phyloP scores from a whole-genome alignment of 2,329 filamentous ascomycete genomes.

The Calycina marina region DNA sequence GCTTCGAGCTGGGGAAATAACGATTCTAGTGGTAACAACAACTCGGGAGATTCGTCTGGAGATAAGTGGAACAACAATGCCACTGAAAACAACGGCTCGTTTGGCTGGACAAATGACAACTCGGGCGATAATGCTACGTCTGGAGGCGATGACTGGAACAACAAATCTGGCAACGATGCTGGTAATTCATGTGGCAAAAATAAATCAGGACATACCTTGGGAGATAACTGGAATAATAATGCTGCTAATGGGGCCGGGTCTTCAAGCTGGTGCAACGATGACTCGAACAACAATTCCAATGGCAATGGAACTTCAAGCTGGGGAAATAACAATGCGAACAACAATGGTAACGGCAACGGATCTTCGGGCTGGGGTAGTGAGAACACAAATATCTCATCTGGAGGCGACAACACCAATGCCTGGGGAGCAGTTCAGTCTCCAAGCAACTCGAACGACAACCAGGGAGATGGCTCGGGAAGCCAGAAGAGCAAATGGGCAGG shows the following conservation, averaged over 20 bases:
- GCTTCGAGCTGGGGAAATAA: constrained; percentile 4
- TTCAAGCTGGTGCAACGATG: neutral
- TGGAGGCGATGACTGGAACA: neutral
- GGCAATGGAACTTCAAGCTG: neutral
- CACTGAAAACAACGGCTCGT: constrained; percentile 5
- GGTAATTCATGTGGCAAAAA: constrained; percentile 8
- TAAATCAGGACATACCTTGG: constrained; percentile 1
- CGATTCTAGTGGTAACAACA: constrained; percentile 5
- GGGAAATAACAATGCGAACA: constrained; percentile 6
- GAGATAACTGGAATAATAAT: constrained; percentile 3
- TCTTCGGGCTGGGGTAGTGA: constrained; percentile 11
- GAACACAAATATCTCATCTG: constrained; percentile 1
- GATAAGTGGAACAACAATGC: neutral
- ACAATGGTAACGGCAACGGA: constrained; percentile 3
- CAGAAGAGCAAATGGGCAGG: constrained; percentile 2
- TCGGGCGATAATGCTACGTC: constrained; percentile 4
- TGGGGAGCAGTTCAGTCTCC: constrained; percentile 7
- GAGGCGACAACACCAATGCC: neutral
- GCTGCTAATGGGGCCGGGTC: constrained; percentile 4
- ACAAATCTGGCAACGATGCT: constrained; percentile 3
- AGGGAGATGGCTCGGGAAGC: neutral
- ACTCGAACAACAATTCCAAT: neutral
- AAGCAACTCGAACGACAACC: constrained; percentile 6
- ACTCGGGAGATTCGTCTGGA: constrained; percentile 1
- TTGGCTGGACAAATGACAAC: constrained; percentile 10